Evolutionary conservation across 2,329 filamentous ascomycete species (phyloP), one percentile per base, ranked within the genome.

Genomic region (Fusarium verrucosum): DNA sequence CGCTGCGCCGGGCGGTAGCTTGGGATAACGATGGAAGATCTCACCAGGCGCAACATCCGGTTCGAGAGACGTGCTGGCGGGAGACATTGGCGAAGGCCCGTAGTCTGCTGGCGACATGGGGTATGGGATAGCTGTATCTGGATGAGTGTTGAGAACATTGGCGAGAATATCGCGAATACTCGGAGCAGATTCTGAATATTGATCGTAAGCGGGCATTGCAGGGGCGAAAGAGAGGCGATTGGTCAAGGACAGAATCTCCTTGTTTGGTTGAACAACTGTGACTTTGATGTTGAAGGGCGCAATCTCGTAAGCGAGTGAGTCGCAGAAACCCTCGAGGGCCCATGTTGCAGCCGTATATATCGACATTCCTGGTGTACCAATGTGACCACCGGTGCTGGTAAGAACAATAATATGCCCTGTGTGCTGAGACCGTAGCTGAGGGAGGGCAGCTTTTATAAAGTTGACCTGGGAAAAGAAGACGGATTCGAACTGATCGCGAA

Each of bases 381-480:
- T 89, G 77, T 97, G 94, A 4, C 92, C 94, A 33, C 92, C 94
- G 58, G 96, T 93, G 62, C 92, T 94, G 8, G 92, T 95, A 45
- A 98, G 84, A 52, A 96, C 87, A 63, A 98, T 89, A 64, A 98
- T 90, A 76, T 99, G 95, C 0, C 95, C 95, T 10, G 89, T 93
- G 69, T 90, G 89, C 73, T 94, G 90, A 59, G 84, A 83, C 38
- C 95, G 86, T 76, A 98, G 89, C 51, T 89, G 84, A 1, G 94
- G 93, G 20, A 99, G 82, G 2, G 89, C 84, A 14, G 94, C 91
- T 76, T 95, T 96, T 80, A 98, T 96, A 74, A 96, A 92, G 78
- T 98, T 98, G 76, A 98, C 90, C 56, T 96, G 93, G 1, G 92
- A 92, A 77, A 98, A 98, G 82, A 96, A 98, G 71, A 96, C 92